phyloP scores from a whole-genome alignment of 2,329 filamentous ascomycete genomes.

The Metarhizium rileyi region DNA sequence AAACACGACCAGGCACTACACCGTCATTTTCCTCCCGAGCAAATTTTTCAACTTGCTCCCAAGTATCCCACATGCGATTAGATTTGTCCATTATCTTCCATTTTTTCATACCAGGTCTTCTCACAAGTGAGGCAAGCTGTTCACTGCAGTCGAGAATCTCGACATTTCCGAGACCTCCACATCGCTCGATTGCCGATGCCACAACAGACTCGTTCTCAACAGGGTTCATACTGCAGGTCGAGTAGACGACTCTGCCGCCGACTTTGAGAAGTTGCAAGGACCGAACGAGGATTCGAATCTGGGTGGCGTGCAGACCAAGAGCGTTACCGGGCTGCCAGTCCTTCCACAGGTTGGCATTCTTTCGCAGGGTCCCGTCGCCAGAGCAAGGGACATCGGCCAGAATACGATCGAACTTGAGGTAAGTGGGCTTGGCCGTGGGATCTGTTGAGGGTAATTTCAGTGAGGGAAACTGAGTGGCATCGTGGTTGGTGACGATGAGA shows the following conservation, averaged over 20 bases:
- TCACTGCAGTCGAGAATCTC: constrained; percentile 76
- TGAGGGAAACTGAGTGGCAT: constrained; percentile 89
- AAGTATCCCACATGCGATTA: constrained; percentile 68
- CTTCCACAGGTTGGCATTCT: constrained; percentile 90
- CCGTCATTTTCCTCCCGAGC: constrained; percentile 46
- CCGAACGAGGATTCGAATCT: constrained; percentile 81
- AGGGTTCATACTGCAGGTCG: constrained; percentile 97
- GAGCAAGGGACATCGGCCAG: constrained; percentile 95
- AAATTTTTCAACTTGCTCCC: constrained; percentile 69
- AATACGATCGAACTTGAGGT: constrained; percentile 95
- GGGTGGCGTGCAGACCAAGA: constrained; percentile 76
- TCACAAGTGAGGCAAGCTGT: constrained; percentile 65
- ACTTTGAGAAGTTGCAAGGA: constrained; percentile 94
- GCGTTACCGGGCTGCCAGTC: constrained; percentile 87
- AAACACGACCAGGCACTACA: constrained; percentile 56
- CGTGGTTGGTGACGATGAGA: constrained; percentile 93
- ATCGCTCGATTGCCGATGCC: constrained; percentile 78
- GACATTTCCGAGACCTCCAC: constrained; percentile 73
- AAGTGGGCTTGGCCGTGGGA: constrained; percentile 49
- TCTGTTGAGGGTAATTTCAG: constrained; percentile 64
- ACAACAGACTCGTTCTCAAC: constrained; percentile 94
- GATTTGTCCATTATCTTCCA: constrained; percentile 93
- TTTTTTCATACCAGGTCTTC: constrained; percentile 63
- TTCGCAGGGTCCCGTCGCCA: constrained; percentile 85
- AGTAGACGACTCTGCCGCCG: constrained; percentile 91